Base-by-base conservation (phyloP, 768 basidiomycete genomes). In the Termitomyces eurrhizus region DNA sequence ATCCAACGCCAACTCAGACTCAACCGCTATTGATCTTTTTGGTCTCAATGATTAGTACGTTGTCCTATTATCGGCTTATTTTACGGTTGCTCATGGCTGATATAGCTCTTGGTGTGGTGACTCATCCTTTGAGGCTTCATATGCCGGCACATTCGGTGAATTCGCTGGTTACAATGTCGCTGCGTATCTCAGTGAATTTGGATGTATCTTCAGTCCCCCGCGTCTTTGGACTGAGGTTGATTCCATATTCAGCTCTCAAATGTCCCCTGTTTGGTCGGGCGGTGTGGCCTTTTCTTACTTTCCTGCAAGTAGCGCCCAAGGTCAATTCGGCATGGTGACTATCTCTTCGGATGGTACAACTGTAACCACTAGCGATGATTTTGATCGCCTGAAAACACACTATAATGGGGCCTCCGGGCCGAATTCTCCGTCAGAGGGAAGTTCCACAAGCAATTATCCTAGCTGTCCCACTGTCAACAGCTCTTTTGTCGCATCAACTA, bases 231-330 rank as follows among this genome's bases (percentile, higher is more conserved):
- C 86, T 39, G 95, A 97, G 70, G 83, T 86, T 14, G 78, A 72
- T 51, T 84, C 88, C 32, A 78, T 96, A 32, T 91, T 92, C 71
- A 82, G 88, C 61, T 70, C 81, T 12, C 73, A 88, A 7, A 92
- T 95, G 84, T 81, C 86, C 21, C 73, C 85, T 58, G 86, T 89
- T 53, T 96, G 90, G 87, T 93, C 91, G 36, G 95, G 95, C 62
- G 94, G 92, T 56, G 65, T 96, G 56, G 93, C 94, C 4, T 93
- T 93, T 73, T 88, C 87, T 52, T 96, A 95, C 73, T 95, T 96
- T 83, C 89, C 91, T 2, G 92, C 92, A 21, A 51, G 68, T n/a
- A 88, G 87, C 64, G 83, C 79, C 8, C 76, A 80, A 56, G 92
- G 92, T 53, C 76, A 88, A 66, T 97, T 91, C 64, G 95, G 95